phyloP scores from a whole-genome alignment of 192 early-diverging fungal species.

The Cetraspora pellucida region DNA sequence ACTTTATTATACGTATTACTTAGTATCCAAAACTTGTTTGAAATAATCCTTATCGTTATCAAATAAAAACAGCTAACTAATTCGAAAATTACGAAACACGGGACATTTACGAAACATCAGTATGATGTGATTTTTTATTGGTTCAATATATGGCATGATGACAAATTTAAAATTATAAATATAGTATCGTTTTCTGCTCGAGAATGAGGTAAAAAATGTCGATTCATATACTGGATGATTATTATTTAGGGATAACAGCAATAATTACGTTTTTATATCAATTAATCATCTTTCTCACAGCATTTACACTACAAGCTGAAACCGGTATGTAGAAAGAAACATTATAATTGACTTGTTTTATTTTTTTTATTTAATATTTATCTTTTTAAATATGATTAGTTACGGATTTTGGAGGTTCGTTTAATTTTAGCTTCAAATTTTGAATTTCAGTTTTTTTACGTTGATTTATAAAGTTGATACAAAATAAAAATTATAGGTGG shows the following conservation, averaged over 20 bases:
- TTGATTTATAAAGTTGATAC: neutral
- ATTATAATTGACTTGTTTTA: too few species aligned
- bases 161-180: too few species aligned
- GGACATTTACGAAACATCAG: too few species aligned
- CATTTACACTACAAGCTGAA: constrained; percentile 28
- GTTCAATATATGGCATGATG: too few species aligned
- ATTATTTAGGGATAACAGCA: constrained; percentile 34
- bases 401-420: constrained; percentile 32
- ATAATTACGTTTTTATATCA: constrained; percentile 32
- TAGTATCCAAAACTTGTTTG: too few species aligned
- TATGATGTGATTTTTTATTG: too few species aligned
- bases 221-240: constrained; percentile 25
- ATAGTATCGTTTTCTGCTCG: too few species aligned
- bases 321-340: neutral
- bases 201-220: neutral
- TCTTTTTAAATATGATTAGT: neutral
- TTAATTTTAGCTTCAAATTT: neutral
- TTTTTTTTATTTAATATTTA: neutral
- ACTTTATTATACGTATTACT: too few species aligned
- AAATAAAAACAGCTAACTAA: too few species aligned
- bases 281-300: constrained; percentile 20
- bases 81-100: too few species aligned
- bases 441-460: neutral
- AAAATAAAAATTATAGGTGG: constrained; percentile 12
- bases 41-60: too few species aligned